phyloP scores from a whole-genome alignment of 129 eudicot genomes.

The Scalesia atractyloides region DNA sequence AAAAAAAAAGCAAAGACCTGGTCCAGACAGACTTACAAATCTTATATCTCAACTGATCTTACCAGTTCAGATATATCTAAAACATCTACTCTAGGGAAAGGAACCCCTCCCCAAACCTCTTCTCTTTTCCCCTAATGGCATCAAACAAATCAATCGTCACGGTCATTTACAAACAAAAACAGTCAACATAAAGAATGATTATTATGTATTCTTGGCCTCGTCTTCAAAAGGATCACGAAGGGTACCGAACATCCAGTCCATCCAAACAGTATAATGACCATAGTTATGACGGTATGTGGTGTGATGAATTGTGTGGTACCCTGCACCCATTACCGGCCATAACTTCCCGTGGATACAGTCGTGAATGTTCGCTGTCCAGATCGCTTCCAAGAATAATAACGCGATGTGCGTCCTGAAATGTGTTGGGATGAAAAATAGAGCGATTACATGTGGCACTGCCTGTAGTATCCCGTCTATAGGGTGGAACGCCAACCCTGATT shows the following conservation, averaged over 20 bases:
- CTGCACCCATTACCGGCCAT: slow-evolving; percentile 98
- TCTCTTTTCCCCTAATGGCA: not conserved
- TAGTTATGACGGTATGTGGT: slow-evolving; percentile 88
- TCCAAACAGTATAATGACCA: slow-evolving; percentile 86
- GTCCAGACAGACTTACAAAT: too few relatives aligned
- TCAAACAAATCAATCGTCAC: not conserved
- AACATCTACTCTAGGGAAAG: slow-evolving; percentile 1
- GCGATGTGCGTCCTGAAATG: slow-evolving; percentile 77
- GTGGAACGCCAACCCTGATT: slow-evolving; percentile 85
- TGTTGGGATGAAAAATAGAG: slow-evolving; percentile 70
- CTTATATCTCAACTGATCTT: too few relatives aligned
- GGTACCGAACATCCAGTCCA: slow-evolving; percentile 98
- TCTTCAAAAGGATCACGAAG: slow-evolving; percentile 72
- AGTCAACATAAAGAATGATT: slow-evolving; percentile 25
- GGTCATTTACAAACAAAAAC: slow-evolving; percentile 14
- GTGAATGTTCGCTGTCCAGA: slow-evolving; percentile 94
- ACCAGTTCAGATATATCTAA: not conserved
- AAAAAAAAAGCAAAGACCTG: not conserved
- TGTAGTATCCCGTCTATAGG: slow-evolving; percentile 88
- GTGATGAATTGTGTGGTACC: slow-evolving; percentile 95
- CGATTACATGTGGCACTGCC: slow-evolving; percentile 78
- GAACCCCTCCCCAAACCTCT: not conserved
- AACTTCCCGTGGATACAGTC: slow-evolving; percentile 78
- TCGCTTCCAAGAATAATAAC: slow-evolving; percentile 63
- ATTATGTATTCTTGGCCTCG: slow-evolving; percentile 51